Evolutionary conservation across 805 yeast species (phyloP).

Genomic region (Candida glaebosa): DNA sequence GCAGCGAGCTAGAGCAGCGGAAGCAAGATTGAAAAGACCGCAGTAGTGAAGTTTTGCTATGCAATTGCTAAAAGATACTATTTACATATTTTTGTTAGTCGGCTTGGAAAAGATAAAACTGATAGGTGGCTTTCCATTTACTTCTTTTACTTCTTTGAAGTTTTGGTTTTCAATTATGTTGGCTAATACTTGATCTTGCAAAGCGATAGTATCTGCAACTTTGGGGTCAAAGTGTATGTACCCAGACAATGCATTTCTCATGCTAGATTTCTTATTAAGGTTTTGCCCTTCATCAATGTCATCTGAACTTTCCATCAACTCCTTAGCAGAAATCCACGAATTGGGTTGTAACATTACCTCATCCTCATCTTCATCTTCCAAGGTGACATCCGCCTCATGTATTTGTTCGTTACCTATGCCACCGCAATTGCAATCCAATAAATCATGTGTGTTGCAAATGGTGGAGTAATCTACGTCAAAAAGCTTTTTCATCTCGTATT

Average conservation of each 20-base stretch:
- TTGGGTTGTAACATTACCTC: constrained; percentile 8
- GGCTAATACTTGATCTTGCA: constrained; percentile 17
- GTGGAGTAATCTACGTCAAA: constrained; percentile 56
- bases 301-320: constrained; percentile 31
- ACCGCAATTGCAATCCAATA: constrained; percentile 59
- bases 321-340: constrained; percentile 57
- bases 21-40: constrained; percentile 57
- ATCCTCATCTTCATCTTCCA: constrained; percentile 16
- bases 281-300: constrained; percentile 17
- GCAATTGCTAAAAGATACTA: background rate
- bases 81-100: background rate
- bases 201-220: constrained; percentile 1
- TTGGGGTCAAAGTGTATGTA: constrained; percentile 62
- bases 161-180: constrained; percentile 6
- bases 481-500: constrained; percentile 66
- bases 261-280: constrained; percentile 34
- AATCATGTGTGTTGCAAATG: constrained; percentile 70
- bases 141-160: constrained; percentile 5
- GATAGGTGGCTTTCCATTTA: constrained; percentile 6
- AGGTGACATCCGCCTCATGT: constrained; percentile 13
- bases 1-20: constrained; percentile 94
- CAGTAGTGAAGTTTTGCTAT: background rate
- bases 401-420: constrained; percentile 45
- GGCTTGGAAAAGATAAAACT: constrained; percentile 6
- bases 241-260: constrained; percentile 57